These are phyloP conservation scores for Domatiomyces catenatus DNA, from an alignment of 2,329 filamentous ascomycete species.

Conservation along the genomic window DNA sequence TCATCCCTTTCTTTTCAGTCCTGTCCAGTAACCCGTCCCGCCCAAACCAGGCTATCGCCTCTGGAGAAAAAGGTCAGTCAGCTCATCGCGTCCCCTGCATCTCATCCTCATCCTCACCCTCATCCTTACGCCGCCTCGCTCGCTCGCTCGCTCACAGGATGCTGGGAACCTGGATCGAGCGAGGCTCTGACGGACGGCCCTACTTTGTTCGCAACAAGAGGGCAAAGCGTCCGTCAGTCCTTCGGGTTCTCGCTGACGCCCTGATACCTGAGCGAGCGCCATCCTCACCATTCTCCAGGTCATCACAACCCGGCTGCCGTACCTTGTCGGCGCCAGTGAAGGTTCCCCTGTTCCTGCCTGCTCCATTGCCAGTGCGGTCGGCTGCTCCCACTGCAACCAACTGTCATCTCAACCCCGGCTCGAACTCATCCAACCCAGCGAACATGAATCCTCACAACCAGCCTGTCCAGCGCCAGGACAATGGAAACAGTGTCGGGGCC, in stretches of 20 bases:
- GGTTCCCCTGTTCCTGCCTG: constrained; percentile 1
- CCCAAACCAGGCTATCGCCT: neutral
- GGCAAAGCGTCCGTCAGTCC: constrained; percentile 3
- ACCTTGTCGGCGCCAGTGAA: constrained; percentile 1
- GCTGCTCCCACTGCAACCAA: neutral
- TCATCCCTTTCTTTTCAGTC: neutral
- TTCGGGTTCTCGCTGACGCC: constrained; percentile 1
- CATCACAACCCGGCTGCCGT: constrained; percentile 6
- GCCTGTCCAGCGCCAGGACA: neutral
- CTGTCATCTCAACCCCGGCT: neutral
- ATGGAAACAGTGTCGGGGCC: neutral
- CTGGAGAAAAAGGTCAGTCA: constrained; percentile 8
- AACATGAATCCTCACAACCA: neutral
- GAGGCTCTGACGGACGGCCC: constrained; percentile 9
- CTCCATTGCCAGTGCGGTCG: neutral
- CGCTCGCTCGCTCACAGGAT: neutral
- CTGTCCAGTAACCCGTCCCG: neutral
- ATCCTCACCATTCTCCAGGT: constrained; percentile 12
- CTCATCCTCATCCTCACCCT: neutral
- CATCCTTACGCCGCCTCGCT: constrained; percentile 1
- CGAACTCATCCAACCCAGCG: neutral
- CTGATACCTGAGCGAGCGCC: constrained; percentile 5
- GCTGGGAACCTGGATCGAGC: constrained; percentile 11
- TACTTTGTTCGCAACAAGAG: constrained; percentile 13
- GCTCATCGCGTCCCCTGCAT: neutral